phyloP scores from a whole-genome alignment of 345 rosid genomes.

The Sonneratia alba region DNA sequence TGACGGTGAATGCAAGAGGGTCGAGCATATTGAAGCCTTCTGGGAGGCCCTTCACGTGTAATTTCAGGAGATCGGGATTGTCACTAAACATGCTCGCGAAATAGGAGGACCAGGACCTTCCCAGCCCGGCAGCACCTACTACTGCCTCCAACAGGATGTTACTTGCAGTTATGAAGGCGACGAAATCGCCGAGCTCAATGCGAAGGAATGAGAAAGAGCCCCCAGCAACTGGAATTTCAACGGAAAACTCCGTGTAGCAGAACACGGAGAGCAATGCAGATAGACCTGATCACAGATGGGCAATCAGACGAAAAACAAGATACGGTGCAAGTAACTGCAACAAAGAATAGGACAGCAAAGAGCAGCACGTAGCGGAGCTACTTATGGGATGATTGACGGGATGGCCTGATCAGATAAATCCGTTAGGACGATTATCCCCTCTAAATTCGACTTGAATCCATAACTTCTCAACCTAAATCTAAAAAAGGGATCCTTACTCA shows the following conservation, averaged over 20 bases:
- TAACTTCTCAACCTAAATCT: background rate
- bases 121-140: constrained; percentile 85
- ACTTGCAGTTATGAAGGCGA: constrained; percentile 80
- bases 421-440: no score
- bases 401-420: background rate
- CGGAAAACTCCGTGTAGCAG: constrained; percentile 80
- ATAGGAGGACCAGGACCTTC: constrained; percentile 85
- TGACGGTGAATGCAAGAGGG: constrained; percentile 60
- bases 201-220: constrained; percentile 85
- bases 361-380: background rate
- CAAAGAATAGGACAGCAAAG: no score
- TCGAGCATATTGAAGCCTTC: constrained; percentile 76
- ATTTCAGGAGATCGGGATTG: constrained; percentile 48
- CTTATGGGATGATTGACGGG: no score
- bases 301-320: background rate
- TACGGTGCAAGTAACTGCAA: constrained; percentile 5
- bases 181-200: constrained; percentile 70
- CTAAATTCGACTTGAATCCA: background rate
- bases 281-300: constrained; percentile 18
- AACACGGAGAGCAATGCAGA: constrained; percentile 82
- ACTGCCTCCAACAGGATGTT: constrained; percentile 76
- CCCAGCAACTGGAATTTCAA: constrained; percentile 82
- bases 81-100: constrained; percentile 63
- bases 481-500: background rate
- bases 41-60: constrained; percentile 40